A percentile compares a stretch with the other conserved stretches of the same genome.
Conservation (phyloP, 2,329 filamentous ascomycete genomes). For the Clarireedia paspali region DNA sequence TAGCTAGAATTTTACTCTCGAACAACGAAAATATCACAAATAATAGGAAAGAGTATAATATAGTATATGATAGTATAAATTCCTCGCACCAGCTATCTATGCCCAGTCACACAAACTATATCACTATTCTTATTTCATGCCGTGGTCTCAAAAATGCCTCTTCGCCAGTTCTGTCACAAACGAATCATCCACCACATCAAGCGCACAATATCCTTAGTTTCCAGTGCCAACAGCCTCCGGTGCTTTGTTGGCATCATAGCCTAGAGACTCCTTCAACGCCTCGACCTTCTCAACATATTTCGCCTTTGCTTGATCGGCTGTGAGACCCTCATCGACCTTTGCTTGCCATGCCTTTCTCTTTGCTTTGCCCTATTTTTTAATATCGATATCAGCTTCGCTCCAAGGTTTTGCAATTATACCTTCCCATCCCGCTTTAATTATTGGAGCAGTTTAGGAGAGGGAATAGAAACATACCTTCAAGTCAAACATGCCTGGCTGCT, state of each 20-base stretch:
- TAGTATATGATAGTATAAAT: not conserved
- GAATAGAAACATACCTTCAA: slow-evolving; percentile 37
- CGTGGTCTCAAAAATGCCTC: not conserved
- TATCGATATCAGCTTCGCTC: not conserved
- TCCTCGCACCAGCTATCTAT: not conserved
- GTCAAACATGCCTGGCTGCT: slow-evolving; percentile 61
- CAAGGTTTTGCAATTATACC: not conserved
- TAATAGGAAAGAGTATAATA: not conserved
- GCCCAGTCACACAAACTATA: not conserved
- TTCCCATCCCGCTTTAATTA: not conserved
- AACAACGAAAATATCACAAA: not conserved
- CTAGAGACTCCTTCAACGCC: slow-evolving; percentile 61
- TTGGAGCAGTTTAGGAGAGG: not conserved
- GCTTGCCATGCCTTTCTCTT: slow-evolving; percentile 76
- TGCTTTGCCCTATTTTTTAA: slow-evolving; percentile 52
- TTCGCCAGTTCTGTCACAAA: not conserved
- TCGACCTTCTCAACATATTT: slow-evolving; percentile 69
- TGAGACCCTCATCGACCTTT: slow-evolving; percentile 54
- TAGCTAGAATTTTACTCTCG: not conserved
- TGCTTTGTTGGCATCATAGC: slow-evolving; percentile 56
- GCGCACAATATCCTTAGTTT: not conserved
- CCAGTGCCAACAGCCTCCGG: slow-evolving; percentile 45
- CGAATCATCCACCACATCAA: not conserved
- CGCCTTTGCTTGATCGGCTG: slow-evolving; percentile 60
- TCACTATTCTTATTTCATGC: not conserved